Evolutionary conservation across 2,329 filamentous ascomycete genomes (phyloP).

Genomic region (Trichoderma cornu-damae): DNA sequence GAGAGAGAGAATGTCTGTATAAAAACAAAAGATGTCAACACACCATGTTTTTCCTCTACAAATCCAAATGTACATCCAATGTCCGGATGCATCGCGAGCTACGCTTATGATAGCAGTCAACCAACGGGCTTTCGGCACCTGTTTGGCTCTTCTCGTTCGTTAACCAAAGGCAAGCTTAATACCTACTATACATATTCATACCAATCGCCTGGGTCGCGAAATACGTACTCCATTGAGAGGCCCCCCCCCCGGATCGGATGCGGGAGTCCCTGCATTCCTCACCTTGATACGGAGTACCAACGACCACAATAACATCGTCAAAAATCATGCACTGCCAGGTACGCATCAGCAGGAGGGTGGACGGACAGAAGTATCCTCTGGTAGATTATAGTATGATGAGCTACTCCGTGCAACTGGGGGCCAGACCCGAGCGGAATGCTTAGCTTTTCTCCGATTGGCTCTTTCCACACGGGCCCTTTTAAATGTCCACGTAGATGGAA

Average conservation of each 20-base stretch:
- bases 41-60: no score
- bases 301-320: background rate
- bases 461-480: background rate
- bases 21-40: no score
- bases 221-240: background rate
- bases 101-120: no score
- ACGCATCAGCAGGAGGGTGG: no score
- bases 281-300: no score
- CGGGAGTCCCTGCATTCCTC: background rate
- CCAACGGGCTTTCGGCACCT: no score
- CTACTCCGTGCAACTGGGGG: background rate
- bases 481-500: slow-evolving; percentile 1
- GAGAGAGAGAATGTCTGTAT: no score
- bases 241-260: background rate
- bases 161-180: background rate
- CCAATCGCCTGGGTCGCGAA: background rate
- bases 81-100: no score
- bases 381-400: background rate
- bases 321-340: background rate
- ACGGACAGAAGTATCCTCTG: background rate
- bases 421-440: background rate
- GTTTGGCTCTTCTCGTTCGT: background rate
- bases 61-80: no score
- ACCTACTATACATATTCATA: background rate
- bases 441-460: slow-evolving; percentile 3